Percentiles rank a stretch among this genome's conserved stretches.
These are phyloP conservation scores for Strigomonas oncopelti DNA, from an alignment of 208 protist genomes.

Conservation along the genomic window DNA sequence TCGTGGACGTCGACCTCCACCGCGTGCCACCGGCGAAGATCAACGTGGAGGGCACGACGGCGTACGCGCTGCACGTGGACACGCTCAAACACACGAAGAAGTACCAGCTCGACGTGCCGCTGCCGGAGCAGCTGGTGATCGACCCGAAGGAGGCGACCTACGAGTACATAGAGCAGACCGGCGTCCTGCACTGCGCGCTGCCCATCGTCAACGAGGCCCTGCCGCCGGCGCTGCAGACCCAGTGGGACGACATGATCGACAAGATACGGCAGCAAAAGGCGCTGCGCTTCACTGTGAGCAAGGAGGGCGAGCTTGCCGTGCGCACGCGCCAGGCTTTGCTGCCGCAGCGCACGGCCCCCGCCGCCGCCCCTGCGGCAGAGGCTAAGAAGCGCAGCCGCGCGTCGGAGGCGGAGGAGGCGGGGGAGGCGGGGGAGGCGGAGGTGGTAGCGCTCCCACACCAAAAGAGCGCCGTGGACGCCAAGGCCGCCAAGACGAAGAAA, in stretches of 20 bases:
- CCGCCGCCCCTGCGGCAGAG: not conserved
- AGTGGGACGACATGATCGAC: slow-evolving; percentile 49
- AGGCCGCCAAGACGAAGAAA: slow-evolving; percentile 11
- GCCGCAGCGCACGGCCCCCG: slow-evolving; percentile 16
- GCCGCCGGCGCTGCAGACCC: slow-evolving; percentile 34
- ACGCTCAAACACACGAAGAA: slow-evolving; percentile 75
- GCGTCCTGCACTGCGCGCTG: slow-evolving; percentile 63
- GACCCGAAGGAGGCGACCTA: slow-evolving; percentile 36
- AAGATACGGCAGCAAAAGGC: slow-evolving; percentile 54
- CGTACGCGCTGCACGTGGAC: slow-evolving; percentile 59
- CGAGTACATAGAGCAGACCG: slow-evolving; percentile 38
- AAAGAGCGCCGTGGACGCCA: slow-evolving; percentile 1
- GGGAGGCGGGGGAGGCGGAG: slow-evolving; percentile 12
- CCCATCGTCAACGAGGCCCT: slow-evolving; percentile 64
- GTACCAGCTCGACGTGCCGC: slow-evolving; percentile 69
- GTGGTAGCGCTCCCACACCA: not conserved
- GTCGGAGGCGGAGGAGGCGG: slow-evolving; percentile 11
- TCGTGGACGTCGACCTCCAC: slow-evolving; percentile 75
- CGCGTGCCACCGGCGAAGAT: slow-evolving; percentile 73
- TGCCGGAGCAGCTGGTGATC: slow-evolving; percentile 65
- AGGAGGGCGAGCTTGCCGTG: slow-evolving; percentile 75
- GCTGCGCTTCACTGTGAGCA: slow-evolving; percentile 66
- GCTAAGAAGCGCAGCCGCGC: slow-evolving; percentile 21
- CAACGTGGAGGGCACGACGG: slow-evolving; percentile 60
- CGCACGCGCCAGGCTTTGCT: slow-evolving; percentile 70